Evolutionary conservation across 1,139 yeast genomes (phyloP).

Genomic region (Casaregolazyma suthepensis): DNA sequence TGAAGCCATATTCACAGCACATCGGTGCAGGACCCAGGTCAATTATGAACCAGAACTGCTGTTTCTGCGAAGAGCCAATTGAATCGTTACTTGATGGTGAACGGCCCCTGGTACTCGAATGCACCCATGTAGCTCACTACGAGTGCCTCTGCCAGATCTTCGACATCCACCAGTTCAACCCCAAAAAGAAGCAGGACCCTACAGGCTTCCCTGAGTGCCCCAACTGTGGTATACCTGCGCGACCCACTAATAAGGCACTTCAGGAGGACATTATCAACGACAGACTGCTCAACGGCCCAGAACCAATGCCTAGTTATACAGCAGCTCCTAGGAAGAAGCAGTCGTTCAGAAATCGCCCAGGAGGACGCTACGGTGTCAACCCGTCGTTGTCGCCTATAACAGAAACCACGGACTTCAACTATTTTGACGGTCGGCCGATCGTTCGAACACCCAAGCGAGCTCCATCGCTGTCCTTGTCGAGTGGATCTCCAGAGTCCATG

Average conservation of each 20-base stretch:
- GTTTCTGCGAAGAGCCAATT: conserved; percentile 27
- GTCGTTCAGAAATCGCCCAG: background rate
- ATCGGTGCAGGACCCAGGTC: conserved; percentile 13
- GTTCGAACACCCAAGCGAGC: background rate
- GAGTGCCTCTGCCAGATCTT: conserved; percentile 23
- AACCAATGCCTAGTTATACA: background rate
- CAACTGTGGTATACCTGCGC: conserved; percentile 23
- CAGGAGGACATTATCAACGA: conserved; percentile 21
- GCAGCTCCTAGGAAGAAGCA: background rate
- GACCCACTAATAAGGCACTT: conserved; percentile 19
- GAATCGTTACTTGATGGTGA: conserved; percentile 23
- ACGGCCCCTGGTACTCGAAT: conserved; percentile 20
- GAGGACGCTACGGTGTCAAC: background rate
- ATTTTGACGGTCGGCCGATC: background rate
- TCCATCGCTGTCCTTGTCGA: background rate
- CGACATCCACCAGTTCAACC: conserved; percentile 12
- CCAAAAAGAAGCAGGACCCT: conserved; percentile 12
- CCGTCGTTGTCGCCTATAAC: background rate
- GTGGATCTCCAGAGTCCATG: background rate
- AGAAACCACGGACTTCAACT: background rate
- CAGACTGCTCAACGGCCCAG: background rate
- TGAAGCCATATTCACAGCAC: conserved; percentile 16
- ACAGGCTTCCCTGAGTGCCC: conserved; percentile 24
- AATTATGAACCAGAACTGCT: conserved; percentile 21
- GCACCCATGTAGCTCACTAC: conserved; percentile 24